phyloP scores from a whole-genome alignment of 2,329 filamentous ascomycete species.

The Aureobasidium leucospermi region DNA sequence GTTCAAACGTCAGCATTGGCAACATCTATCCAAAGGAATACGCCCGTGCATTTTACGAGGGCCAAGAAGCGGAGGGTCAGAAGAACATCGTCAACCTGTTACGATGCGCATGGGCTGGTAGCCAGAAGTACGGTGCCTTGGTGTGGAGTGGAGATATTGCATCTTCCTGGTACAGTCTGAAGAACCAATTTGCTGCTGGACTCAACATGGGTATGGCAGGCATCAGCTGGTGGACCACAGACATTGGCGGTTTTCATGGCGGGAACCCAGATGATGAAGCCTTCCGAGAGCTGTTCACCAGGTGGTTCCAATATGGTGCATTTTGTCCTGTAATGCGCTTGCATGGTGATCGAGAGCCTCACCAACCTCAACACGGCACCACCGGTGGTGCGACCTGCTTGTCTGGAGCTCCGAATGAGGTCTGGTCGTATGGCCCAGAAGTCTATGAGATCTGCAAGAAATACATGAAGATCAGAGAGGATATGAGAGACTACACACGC shows the following conservation, averaged over 20 bases:
- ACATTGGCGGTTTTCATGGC: conserved; percentile 64
- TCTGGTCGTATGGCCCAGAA: conserved; percentile 58
- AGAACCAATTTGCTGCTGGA: conserved; percentile 55
- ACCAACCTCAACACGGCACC: conserved; percentile 37
- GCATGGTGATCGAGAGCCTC: conserved; percentile 59
- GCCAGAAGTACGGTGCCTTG: conserved; percentile 57
- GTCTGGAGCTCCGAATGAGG: conserved; percentile 52
- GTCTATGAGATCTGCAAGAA: conserved; percentile 54
- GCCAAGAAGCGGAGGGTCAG: conserved; percentile 47
- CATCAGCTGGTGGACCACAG: conserved; percentile 62
- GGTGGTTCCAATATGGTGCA: conserved; percentile 64
- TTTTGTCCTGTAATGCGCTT: conserved; percentile 62
- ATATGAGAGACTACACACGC: conserved; percentile 51
- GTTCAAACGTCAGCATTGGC: conserved; percentile 48
- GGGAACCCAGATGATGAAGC: conserved; percentile 48
- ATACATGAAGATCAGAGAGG: conserved; percentile 53
- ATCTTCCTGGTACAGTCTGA: conserved; percentile 53
- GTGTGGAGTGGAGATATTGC: conserved; percentile 64
- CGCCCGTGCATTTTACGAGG: conserved; percentile 53
- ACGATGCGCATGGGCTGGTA: conserved; percentile 51
- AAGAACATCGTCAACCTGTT: conserved; percentile 53
- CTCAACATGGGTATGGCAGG: conserved; percentile 60
- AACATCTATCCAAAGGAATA: conserved; percentile 56
- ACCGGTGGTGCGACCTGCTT: conserved; percentile 31
- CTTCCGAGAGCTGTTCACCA: conserved; percentile 57